These are phyloP conservation scores for Picocystis sp. DNA, from an alignment of 163 green algal genomes.

Conservation along the genomic window DNA sequence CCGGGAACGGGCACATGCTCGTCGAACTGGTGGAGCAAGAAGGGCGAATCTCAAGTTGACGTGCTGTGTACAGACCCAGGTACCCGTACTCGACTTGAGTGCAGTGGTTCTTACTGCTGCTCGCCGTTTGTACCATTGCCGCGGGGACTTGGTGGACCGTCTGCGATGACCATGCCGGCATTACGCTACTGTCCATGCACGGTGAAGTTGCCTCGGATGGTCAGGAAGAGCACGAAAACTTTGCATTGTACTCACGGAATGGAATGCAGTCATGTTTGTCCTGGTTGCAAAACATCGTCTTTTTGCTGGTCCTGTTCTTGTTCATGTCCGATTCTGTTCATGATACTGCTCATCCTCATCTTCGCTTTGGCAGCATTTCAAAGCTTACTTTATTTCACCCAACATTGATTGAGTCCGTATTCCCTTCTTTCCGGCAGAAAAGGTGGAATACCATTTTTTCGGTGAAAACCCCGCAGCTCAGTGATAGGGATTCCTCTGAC, in stretches of 20 bases:
- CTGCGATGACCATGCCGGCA: neutral
- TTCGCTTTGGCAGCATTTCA: constrained; percentile 18
- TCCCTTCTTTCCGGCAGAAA: neutral
- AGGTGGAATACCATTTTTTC: constrained; percentile 17
- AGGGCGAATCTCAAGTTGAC: neutral
- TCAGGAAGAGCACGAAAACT: constrained; percentile 4
- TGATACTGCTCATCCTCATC: constrained; percentile 34
- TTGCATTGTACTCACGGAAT: constrained; percentile 19
- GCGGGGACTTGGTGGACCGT: constrained; percentile 30
- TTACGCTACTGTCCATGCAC: neutral
- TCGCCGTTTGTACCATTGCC: constrained; percentile 42
- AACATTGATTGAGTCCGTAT: neutral
- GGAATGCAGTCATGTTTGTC: constrained; percentile 43
- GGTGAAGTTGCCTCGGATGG: constrained; percentile 13
- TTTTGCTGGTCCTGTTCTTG: constrained; percentile 64
- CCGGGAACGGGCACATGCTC: too few relatives aligned
- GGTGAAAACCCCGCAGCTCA: constrained; percentile 2
- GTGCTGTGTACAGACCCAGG: constrained; percentile 13
- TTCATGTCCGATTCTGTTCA: constrained; percentile 40
- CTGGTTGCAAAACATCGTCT: too few relatives aligned
- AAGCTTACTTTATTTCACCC: constrained; percentile 17
- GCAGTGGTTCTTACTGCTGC: constrained; percentile 32
- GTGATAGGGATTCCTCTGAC: neutral
- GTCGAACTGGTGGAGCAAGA: too few relatives aligned
- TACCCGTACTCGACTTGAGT: constrained; percentile 26